phyloP scores from a whole-genome alignment of 2,329 filamentous ascomycete species.

The Alternaria consortialis region DNA sequence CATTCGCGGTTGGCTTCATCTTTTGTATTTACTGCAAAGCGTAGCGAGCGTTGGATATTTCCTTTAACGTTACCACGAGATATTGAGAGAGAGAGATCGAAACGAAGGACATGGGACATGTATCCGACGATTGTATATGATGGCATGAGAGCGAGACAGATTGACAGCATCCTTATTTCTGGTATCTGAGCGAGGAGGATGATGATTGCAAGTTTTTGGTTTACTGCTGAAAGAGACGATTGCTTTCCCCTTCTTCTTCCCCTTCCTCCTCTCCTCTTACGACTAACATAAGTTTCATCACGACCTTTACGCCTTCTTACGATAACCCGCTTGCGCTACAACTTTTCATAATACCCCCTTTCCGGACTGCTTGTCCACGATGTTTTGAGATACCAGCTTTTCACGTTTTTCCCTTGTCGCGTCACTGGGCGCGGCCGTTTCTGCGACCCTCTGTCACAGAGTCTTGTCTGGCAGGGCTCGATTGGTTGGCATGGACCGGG shows the following conservation, averaged over 20 bases:
- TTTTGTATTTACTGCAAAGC: constrained; percentile 37
- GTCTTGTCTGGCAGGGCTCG: constrained; percentile 14
- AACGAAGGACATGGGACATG: constrained; percentile 24
- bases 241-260: constrained; percentile 10
- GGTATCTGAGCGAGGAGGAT: constrained; percentile 4
- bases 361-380: constrained; percentile 9
- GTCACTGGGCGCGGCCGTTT: constrained; percentile 14
- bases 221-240: constrained; percentile 27
- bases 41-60: constrained; percentile 45
- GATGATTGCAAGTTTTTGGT: constrained; percentile 11
- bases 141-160: constrained; percentile 17
- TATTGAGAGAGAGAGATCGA: constrained; percentile 15
- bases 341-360: constrained; percentile 23
- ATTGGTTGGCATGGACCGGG: constrained; percentile 17
- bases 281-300: constrained; percentile 6
- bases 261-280: constrained; percentile 1
- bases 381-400: constrained; percentile 23
- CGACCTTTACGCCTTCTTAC: constrained; percentile 7
- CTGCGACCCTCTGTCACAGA: constrained; percentile 18
- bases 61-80: constrained; percentile 39
- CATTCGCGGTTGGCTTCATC: constrained; percentile 39
- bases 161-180: constrained; percentile 9
- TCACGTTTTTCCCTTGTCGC: constrained; percentile 3
- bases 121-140: constrained; percentile 36
- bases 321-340: constrained; percentile 2